Evolutionary conservation across 2,329 filamentous ascomycete genomes (phyloP), one percentile per base, ranked within the genome.

Genomic region (Sporothrix globosa): DNA sequence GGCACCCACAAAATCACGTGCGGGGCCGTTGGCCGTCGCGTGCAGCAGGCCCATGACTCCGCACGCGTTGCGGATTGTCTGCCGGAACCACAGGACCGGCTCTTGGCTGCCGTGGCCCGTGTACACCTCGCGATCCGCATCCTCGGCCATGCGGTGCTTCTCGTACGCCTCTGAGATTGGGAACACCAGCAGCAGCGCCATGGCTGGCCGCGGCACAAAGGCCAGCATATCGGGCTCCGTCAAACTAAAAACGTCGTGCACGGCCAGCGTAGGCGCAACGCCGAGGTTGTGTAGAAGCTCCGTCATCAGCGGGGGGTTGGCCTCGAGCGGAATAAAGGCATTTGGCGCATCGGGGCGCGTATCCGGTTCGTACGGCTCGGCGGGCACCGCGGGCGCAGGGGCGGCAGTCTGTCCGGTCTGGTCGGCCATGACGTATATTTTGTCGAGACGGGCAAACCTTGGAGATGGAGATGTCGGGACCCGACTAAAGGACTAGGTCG

Each of bases 1-100:
- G 60, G 80, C 75, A 74, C 84, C 83, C 69, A 97, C 86, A 68
- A 90, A 86, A 3, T 82, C 80, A 70, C 86, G 82, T 0, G 92
- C 90, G 1, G 85, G 84, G 0, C 93, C 93, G 79, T 98, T 99
- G 60, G 86, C 85, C 0, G 92, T 87, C 21, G 90, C 91, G 78
- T 98, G 96, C 60, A 98, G 79, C 39, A 98, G 81, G 0, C 92
- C 96, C 83, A 97, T 97, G 58, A 97, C 82, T 0, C 95, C 95
- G 79, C 95, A 98, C 0, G 95, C 93, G 78, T 98, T 97, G 72
- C 91, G 87, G 76, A 98, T 97, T 0, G 94, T 98, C 82, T 98
- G 95, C 75, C 88, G 91, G 85, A 94, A 98, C 96, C 95, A 99
- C 9, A 97, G 77, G 0, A 97, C 92, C 5, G 92, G 90, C 77